These are phyloP conservation scores for Aureobasidium leucospermi DNA, from an alignment of 2,329 filamentous ascomycete species.

Conservation along the genomic window DNA sequence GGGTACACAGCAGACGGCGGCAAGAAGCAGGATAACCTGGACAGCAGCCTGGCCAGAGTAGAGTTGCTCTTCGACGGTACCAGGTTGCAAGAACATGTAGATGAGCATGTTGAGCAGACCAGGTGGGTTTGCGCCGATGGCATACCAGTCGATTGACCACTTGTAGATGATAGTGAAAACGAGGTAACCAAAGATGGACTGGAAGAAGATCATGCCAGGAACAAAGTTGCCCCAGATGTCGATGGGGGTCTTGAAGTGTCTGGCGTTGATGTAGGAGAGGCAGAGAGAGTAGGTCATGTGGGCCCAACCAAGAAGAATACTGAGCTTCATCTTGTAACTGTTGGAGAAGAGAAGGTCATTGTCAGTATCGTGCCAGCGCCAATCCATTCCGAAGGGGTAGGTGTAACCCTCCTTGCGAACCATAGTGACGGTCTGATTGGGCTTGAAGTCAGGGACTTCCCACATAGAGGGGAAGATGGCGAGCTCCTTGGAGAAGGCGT, in stretches of 20 bases:
- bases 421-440: conserved; percentile 58
- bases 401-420: conserved; percentile 63
- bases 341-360: conserved; percentile 95
- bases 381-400: conserved; percentile 93
- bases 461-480: conserved; percentile 85
- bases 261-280: conserved; percentile 86
- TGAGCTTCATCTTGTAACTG: conserved; percentile 99
- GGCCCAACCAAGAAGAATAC: conserved; percentile 91
- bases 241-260: conserved; percentile 88
- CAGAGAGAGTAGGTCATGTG: conserved; percentile 99
- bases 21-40: conserved; percentile 69
- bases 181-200: conserved; percentile 95
- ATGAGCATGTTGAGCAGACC: conserved; percentile 97
- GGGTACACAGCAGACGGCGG: conserved; percentile 82
- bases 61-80: conserved; percentile 63
- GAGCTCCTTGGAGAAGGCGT: conserved; percentile 89
- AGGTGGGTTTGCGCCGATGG: conserved; percentile 61
- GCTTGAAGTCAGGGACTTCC: conserved; percentile 70
- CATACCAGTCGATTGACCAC: conserved; percentile 85
- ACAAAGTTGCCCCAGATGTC: conserved; percentile 98
- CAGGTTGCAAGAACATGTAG: conserved; percentile 96
- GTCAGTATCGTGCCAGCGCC: conserved; percentile 92
- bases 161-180: conserved; percentile 94
- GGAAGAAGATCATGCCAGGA: conserved; percentile 99
- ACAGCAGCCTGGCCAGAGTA: conserved; percentile 71